These are phyloP conservation scores for Aristolochia fimbriata DNA, from an alignment of 164 flowering plant species.

Conservation along the genomic window DNA sequence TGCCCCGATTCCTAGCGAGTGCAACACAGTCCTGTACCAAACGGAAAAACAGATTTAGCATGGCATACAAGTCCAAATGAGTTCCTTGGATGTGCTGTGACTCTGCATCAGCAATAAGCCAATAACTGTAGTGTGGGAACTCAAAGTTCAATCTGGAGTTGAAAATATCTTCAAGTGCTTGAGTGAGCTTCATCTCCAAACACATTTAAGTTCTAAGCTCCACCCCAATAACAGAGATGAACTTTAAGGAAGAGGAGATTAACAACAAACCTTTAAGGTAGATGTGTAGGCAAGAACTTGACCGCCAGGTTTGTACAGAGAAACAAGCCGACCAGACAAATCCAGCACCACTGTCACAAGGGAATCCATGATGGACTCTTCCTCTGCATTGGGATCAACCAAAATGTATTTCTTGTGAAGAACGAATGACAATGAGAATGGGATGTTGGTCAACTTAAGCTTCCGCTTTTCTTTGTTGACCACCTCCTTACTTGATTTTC, in stretches of 20 bases:
- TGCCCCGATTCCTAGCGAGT: slow-evolving; percentile 56
- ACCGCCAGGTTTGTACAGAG: slow-evolving; percentile 87
- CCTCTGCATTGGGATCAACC: slow-evolving; percentile 91
- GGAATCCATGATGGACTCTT: slow-evolving; percentile 42
- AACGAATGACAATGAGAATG: slow-evolving; percentile 77
- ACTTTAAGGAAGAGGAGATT: not conserved
- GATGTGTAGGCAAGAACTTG: slow-evolving; percentile 62
- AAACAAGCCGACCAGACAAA: slow-evolving; percentile 59
- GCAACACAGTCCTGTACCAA: slow-evolving; percentile 64
- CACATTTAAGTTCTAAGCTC: no score
- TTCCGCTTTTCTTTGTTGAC: slow-evolving; percentile 73
- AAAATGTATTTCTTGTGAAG: slow-evolving; percentile 78
- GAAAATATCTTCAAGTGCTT: not conserved
- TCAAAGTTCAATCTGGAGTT: not conserved
- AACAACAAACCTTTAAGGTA: slow-evolving; percentile 49
- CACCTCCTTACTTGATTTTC: slow-evolving; percentile 31
- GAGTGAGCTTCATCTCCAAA: not conserved
- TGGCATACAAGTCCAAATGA: no score
- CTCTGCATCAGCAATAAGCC: not conserved
- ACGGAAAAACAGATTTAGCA: not conserved
- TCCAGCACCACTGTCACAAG: slow-evolving; percentile 56
- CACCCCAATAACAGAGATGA: no score
- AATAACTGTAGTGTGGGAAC: no score
- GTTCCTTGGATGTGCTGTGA: not conserved
- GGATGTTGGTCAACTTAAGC: slow-evolving; percentile 38